Evolutionary conservation across 1,284 basidiomycete genomes (phyloP).

Genomic region (Ustilago crameri): DNA sequence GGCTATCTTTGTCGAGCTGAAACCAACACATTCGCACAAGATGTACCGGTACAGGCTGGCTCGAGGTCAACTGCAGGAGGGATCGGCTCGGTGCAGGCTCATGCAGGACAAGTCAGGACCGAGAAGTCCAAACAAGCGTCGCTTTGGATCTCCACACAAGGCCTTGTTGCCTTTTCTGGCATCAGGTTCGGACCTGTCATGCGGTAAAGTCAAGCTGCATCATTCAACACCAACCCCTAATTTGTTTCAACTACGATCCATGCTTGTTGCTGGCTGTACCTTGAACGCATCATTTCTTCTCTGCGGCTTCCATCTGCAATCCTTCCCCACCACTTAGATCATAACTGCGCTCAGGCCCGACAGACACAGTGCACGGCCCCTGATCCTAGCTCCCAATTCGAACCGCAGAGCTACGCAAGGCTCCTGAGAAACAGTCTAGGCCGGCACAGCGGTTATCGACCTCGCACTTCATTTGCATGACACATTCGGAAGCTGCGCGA

Average conservation of each 20-base stretch:
- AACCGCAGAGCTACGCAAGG: neutral
- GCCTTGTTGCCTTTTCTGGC: slow-evolving; percentile 1
- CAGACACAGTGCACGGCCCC: neutral
- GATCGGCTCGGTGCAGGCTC: slow-evolving; percentile 14
- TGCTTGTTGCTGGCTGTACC: too few relatives aligned
- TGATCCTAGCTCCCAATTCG: neutral
- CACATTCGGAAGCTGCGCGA: too few relatives aligned
- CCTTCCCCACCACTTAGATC: too few relatives aligned
- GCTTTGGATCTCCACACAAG: too few relatives aligned
- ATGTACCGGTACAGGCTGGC: too few relatives aligned
- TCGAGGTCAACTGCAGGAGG: slow-evolving; percentile 4
- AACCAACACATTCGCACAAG: slow-evolving; percentile 26
- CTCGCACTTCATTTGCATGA: too few relatives aligned
- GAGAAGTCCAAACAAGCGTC: slow-evolving; percentile 1
- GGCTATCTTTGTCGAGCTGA: slow-evolving; percentile 9
- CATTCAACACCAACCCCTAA: slow-evolving; percentile 15
- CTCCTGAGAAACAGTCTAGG: too few relatives aligned
- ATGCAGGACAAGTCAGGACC: slow-evolving; percentile 3
- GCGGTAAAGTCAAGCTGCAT: slow-evolving; percentile 10
- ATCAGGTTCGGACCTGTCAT: neutral
- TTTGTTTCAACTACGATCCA: too few relatives aligned
- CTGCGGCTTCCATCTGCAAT: too few relatives aligned
- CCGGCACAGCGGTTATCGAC: too few relatives aligned
- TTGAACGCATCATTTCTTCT: neutral
- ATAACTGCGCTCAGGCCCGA: too few relatives aligned